Evolutionary conservation across 306 rosid species (phyloP).

Genomic region (Cotoneaster glaucophyllus): DNA sequence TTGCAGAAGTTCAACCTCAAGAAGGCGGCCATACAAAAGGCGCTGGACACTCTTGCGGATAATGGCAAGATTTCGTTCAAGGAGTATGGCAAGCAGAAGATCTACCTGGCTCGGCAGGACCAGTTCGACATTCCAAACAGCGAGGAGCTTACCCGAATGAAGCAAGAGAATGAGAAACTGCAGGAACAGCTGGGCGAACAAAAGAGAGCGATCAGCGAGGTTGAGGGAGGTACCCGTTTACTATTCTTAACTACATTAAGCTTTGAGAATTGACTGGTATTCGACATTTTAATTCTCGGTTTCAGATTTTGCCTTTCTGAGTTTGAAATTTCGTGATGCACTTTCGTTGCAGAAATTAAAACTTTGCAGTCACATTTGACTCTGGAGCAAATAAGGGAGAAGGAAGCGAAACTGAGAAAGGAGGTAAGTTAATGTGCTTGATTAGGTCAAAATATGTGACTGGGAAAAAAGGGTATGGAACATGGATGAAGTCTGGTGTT

Average conservation of each 20-base stretch:
- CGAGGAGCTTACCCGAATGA: constrained; percentile 83
- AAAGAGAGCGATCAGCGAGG: constrained; percentile 44
- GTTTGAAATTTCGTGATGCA: neutral
- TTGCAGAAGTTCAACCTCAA: constrained; percentile 86
- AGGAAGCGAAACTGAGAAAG: constrained; percentile 51
- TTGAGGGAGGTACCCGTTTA: constrained; percentile 61
- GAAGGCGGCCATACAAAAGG: constrained; percentile 72
- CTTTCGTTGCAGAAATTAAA: constrained; percentile 59
- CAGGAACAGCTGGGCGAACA: constrained; percentile 51
- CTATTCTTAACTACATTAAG: neutral
- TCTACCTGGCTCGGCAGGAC: constrained; percentile 84
- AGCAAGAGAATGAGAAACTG: constrained; percentile 57
- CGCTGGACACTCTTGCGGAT: constrained; percentile 75
- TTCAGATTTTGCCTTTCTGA: neutral
- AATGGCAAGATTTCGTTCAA: constrained; percentile 65
- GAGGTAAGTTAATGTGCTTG: constrained; percentile 47
- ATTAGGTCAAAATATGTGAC: constrained; percentile 2
- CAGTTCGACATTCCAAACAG: constrained; percentile 61
- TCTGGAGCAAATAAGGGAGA: constrained; percentile 64
- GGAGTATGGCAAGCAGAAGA: constrained; percentile 97
- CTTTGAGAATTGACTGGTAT: neutral
- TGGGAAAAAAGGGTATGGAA: neutral
- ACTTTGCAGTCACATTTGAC: constrained; percentile 74
- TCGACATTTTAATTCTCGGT: neutral
- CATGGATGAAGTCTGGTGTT: constrained; percentile 7